These are phyloP conservation scores for Hypoxylon sp. DNA, from an alignment of 2,329 filamentous ascomycete genomes.

Conservation along the genomic window DNA sequence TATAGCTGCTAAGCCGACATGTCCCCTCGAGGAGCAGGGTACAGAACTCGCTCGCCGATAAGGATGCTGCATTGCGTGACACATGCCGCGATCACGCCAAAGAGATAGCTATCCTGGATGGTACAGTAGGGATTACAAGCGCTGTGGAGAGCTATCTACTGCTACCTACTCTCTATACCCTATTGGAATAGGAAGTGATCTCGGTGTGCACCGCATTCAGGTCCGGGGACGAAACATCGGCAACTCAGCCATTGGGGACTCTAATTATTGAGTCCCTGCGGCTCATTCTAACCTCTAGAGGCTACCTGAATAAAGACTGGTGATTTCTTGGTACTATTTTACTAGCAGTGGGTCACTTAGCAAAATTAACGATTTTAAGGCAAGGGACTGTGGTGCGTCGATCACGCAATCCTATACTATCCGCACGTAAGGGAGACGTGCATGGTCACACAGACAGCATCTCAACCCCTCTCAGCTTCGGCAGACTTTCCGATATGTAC, in stretches of 20 bases:
- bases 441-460: slow-evolving; percentile 14
- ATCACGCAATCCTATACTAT: slow-evolving; percentile 42
- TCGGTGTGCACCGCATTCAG: slow-evolving; percentile 3
- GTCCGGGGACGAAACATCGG: slow-evolving; percentile 6
- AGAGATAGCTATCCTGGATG: slow-evolving; percentile 23
- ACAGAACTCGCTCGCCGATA: slow-evolving; percentile 29
- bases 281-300: not conserved
- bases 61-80: slow-evolving; percentile 39
- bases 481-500: slow-evolving; percentile 33
- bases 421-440: slow-evolving; percentile 35
- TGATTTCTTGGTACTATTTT: not conserved
- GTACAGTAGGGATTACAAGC: slow-evolving; percentile 32
- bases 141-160: slow-evolving; percentile 20
- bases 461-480: slow-evolving; percentile 28
- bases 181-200: not conserved
- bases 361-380: slow-evolving; percentile 5
- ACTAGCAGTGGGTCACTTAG: not conserved
- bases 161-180: slow-evolving; percentile 23
- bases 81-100: slow-evolving; percentile 44
- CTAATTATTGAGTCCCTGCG: not conserved
- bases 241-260: slow-evolving; percentile 8
- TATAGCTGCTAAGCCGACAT: slow-evolving; percentile 1
- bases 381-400: slow-evolving; percentile 13
- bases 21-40: slow-evolving; percentile 6
- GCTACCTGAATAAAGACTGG: not conserved